phyloP scores from a whole-genome alignment of 1,284 basidiomycete species.

The Cryptococcus neoformans region DNA sequence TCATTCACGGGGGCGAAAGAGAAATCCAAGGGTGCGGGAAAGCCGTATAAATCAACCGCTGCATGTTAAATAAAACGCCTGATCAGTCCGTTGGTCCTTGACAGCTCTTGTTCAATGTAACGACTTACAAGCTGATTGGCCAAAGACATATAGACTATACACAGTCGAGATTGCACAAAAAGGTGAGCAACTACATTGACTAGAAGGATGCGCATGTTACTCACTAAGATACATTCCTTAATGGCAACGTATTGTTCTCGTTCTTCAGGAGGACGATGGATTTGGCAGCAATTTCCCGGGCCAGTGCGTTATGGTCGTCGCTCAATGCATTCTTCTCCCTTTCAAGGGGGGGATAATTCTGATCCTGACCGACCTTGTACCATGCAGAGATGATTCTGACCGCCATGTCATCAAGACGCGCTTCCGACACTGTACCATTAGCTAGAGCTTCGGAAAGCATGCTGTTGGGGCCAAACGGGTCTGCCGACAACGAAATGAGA shows the following conservation, averaged over 20 bases:
- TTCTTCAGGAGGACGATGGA: constrained; percentile 17
- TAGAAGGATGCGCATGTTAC: no score
- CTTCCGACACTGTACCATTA: constrained; percentile 18
- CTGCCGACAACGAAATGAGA: background rate
- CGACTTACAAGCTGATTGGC: no score
- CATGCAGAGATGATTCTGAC: constrained; percentile 28
- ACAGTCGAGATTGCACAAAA: no score
- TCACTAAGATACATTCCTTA: no score
- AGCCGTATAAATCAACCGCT: no score
- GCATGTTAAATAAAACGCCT: no score
- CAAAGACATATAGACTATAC: no score
- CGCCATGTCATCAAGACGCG: constrained; percentile 35
- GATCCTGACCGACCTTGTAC: constrained; percentile 32
- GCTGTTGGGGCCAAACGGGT: background rate
- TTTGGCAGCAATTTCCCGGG: constrained; percentile 22
- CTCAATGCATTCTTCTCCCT: constrained; percentile 49
- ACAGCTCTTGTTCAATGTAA: no score
- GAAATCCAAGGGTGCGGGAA: no score
- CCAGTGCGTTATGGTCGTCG: constrained; percentile 60
- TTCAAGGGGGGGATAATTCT: constrained; percentile 11
- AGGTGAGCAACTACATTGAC: no score
- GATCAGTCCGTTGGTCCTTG: no score
- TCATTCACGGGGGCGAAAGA: no score
- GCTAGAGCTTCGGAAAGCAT: constrained; percentile 10
- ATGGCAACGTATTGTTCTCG: constrained; percentile 3